phyloP scores from a whole-genome alignment of 495 filamentous ascomycete genomes.

The Penicillium diatomitis region DNA sequence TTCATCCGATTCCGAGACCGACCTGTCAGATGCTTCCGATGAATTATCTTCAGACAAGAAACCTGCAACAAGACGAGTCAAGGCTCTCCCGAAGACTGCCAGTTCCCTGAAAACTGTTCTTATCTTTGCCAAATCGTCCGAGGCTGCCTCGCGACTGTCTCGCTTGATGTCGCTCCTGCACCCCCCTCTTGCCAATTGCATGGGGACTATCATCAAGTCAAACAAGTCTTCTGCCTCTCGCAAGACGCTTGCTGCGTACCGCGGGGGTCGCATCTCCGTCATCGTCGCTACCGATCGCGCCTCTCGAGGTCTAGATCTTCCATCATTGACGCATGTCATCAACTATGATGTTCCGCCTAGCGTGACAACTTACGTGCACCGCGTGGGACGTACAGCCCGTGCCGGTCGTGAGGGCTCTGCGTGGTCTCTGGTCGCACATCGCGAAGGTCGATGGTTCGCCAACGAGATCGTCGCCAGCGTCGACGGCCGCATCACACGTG shows the following conservation, averaged over 20 bases:
- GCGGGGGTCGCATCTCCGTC: conserved; percentile 53
- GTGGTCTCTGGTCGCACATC: conserved; percentile 70
- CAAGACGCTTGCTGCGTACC: conserved; percentile 55
- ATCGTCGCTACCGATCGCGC: conserved; percentile 89
- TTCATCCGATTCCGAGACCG: conserved; percentile 1
- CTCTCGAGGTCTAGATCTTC: conserved; percentile 84
- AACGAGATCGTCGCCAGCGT: conserved; percentile 53
- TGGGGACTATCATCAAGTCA: conserved; percentile 68
- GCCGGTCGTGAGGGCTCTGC: conserved; percentile 69
- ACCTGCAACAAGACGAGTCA: too few species aligned
- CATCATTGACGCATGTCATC: conserved; percentile 69
- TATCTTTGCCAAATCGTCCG: conserved; percentile 84
- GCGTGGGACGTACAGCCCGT: conserved; percentile 83
- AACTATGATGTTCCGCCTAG: conserved; percentile 89
- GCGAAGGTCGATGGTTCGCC: conserved; percentile 82
- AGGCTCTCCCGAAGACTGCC: not conserved
- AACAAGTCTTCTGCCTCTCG: conserved; percentile 55
- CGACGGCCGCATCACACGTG: conserved; percentile 36
- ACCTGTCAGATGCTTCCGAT: conserved; percentile 9
- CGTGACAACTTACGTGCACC: conserved; percentile 78
- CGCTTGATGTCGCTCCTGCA: conserved; percentile 63
- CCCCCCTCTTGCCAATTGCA: conserved; percentile 44
- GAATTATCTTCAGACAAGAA: conserved; percentile 10
- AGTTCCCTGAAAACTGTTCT: conserved; percentile 39
- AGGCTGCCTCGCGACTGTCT: conserved; percentile 69